These are phyloP conservation scores for Plicaturopsis crispa DNA, from an alignment of 768 basidiomycete species.

Conservation along the genomic window DNA sequence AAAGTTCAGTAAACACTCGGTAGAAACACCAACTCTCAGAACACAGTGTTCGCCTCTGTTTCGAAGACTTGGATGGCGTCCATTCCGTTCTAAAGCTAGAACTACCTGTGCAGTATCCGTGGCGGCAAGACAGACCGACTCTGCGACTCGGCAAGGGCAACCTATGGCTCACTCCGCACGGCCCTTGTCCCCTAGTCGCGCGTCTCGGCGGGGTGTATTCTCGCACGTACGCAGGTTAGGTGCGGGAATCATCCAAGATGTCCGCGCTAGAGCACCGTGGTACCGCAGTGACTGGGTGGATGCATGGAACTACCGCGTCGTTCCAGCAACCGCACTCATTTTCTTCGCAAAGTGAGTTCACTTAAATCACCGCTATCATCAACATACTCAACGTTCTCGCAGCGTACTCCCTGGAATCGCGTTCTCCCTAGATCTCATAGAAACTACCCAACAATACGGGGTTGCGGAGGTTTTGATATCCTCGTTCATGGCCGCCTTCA, in stretches of 20 bases:
- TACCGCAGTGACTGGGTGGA: slow-evolving; percentile 87
- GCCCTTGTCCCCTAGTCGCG: too few relatives aligned
- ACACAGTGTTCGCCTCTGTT: too few relatives aligned
- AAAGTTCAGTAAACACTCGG: too few relatives aligned
- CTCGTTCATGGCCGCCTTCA: slow-evolving; percentile 84
- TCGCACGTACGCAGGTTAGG: slow-evolving; percentile 34
- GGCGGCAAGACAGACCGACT: too few relatives aligned
- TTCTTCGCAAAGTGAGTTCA: slow-evolving; percentile 72
- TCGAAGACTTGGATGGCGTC: too few relatives aligned
- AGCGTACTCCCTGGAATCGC: slow-evolving; percentile 88
- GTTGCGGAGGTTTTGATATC: slow-evolving; percentile 79
- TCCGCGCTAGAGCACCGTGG: slow-evolving; percentile 66
- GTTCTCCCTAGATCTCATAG: slow-evolving; percentile 87
- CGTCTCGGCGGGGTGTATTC: too few relatives aligned
- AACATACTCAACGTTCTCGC: slow-evolving; percentile 9
- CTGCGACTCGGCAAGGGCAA: too few relatives aligned
- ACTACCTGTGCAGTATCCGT: too few relatives aligned
- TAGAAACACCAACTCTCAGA: too few relatives aligned
- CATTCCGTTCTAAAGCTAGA: too few relatives aligned
- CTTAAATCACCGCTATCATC: slow-evolving; percentile 9
- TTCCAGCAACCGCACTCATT: slow-evolving; percentile 81
- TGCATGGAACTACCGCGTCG: slow-evolving; percentile 85
- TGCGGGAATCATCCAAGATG: slow-evolving; percentile 63
- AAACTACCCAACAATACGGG: slow-evolving; percentile 85
- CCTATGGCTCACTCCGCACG: too few relatives aligned